Evolutionary conservation across 108 stramenopile species (phyloP), one percentile per base, ranked within the genome.

Genomic region (Conticribra guillardii): DNA sequence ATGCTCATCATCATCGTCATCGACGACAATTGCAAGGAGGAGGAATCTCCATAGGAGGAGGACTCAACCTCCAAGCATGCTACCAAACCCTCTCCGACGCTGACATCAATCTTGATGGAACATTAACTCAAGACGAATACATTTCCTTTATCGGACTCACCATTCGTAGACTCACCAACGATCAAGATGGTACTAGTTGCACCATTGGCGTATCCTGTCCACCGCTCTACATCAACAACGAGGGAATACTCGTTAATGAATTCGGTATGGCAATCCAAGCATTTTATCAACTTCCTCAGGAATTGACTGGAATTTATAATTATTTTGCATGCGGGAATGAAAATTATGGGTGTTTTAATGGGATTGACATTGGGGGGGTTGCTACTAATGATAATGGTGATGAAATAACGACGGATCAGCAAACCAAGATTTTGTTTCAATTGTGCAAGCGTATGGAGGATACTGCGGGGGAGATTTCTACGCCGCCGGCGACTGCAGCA

Each of bases 251-350:
- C 45, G 32, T 29, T 9, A 80, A 73, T 31, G 31, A 53, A 29
- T 80, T 60, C 47, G 71, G 71, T 8, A 64, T 57, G 19, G 48
- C 64, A 2, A 73, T 80, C 31, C 52, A 60, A 0, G 0, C 31
- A 22, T 80, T 73, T 30, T 34, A 29, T 18, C 53, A 59, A 37
- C 55, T 80, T 5, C 66, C 71, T 5, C 55, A 21, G 5, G 48
- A 63, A 14, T 64, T 73, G 16, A 33, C 73, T 7, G 60, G 71
- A 3, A 22, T 67, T 0, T 80, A 69, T 56, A 80, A 80, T 24
- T 46, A 57, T 37, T 57, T 73, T 19, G 79, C 79, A 4, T 80
- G 79, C 44, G 79, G 79, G 14, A 48, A 64, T 64, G 50, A 54
- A 0, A 66, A 33, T 37, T 48, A 57, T 7, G 79, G 60, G 0